These are phyloP conservation scores for Mallotus repandus DNA, from an alignment of 441 rosid species.

Conservation along the genomic window DNA sequence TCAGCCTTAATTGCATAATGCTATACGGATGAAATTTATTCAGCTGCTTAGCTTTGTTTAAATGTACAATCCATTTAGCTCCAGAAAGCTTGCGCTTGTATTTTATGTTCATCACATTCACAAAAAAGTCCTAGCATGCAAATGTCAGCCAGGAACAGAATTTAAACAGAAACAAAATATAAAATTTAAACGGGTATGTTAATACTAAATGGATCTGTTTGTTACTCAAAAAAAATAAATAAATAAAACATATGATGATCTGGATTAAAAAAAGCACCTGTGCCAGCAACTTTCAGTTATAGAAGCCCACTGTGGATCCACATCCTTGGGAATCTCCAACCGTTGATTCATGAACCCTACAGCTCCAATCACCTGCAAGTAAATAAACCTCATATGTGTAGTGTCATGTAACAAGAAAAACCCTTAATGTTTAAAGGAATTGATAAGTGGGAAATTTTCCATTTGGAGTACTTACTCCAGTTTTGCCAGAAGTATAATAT, in stretches of 20 bases:
- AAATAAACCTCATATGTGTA: slow-evolving; percentile 29
- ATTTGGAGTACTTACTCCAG: background rate
- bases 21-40: background rate
- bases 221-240: slow-evolving; percentile 5
- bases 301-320: slow-evolving; percentile 80
- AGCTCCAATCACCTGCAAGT: slow-evolving; percentile 86
- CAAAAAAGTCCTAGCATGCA: background rate
- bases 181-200: background rate
- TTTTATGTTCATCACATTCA: too few species aligned
- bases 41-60: background rate
- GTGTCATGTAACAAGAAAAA: background rate
- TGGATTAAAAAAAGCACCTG: slow-evolving; percentile 43
- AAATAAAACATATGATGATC: background rate
- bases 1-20: background rate
- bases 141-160: background rate
- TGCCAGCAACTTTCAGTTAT: slow-evolving; percentile 90
- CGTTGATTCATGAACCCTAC: slow-evolving; percentile 94
- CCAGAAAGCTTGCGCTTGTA: background rate
- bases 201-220: background rate
- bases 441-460: background rate
- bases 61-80: background rate
- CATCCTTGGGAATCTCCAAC: slow-evolving; percentile 73
- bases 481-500: background rate
- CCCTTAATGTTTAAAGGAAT: background rate
- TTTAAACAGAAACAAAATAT: background rate